Percentiles rank a stretch among this genome's conserved stretches.
These are phyloP conservation scores for Fusarium coicis DNA, from an alignment of 2,329 filamentous ascomycete species.

Conservation along the genomic window DNA sequence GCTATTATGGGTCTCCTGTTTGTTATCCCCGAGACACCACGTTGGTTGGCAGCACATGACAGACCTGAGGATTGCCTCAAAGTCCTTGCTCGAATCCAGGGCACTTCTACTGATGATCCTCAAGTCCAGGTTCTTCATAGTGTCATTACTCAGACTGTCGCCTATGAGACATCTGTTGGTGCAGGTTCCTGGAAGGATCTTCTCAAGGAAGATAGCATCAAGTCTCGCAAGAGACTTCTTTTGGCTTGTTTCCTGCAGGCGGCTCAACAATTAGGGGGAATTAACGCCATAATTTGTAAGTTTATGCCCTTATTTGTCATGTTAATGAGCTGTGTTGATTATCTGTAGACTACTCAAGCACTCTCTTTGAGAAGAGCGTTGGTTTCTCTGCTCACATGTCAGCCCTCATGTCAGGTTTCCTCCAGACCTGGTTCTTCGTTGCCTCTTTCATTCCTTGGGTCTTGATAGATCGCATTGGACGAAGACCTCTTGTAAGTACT, in stretches of 20 bases:
- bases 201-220: conserved; percentile 48
- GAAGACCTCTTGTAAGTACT: conserved; percentile 22
- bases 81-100: conserved; percentile 52
- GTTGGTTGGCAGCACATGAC: conserved; percentile 55
- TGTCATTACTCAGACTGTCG: conserved; percentile 48
- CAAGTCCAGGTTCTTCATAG: conserved; percentile 43
- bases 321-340: fast-evolving
- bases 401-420: conserved; percentile 62
- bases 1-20: conserved; percentile 52
- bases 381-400: conserved; percentile 56
- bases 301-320: fast-evolving
- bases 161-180: conserved; percentile 48
- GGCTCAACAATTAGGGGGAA: conserved; percentile 60
- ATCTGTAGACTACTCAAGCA: conserved; percentile 54
- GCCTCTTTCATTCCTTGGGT: conserved; percentile 52
- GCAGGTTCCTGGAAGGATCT: conserved; percentile 46
- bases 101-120: conserved; percentile 31
- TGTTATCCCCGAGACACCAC: conserved; percentile 56
- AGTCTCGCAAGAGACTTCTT: conserved; percentile 46
- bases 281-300: conserved; percentile 60
- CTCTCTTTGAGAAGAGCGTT: conserved; percentile 59
- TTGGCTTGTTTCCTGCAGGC: conserved; percentile 47
- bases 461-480: conserved; percentile 34
- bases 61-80: conserved; percentile 50
- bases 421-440: conserved; percentile 59